Conservation (phyloP, 108 stramenopile genomes). For the Chaetoceros muelleri region DNA sequence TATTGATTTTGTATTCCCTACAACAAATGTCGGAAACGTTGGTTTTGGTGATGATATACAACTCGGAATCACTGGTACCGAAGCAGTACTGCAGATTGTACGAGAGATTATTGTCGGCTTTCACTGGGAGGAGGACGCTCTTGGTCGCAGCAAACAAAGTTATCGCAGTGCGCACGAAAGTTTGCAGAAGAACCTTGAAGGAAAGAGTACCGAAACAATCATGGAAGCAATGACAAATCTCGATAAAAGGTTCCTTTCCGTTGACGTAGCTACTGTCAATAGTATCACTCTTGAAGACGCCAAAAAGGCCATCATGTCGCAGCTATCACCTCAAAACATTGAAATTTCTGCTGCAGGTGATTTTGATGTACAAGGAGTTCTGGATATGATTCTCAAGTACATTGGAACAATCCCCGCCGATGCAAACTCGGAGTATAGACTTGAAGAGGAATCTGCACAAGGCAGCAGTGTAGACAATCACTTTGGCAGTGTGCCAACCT, state of each 20-base stretch:
- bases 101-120: conserved; percentile 88
- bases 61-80: conserved; percentile 87
- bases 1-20: conserved; percentile 93
- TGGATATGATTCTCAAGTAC: conserved; percentile 87
- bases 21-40: conserved; percentile 83
- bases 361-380: conserved; percentile 81
- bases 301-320: conserved; percentile 82
- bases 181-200: conserved; percentile 80
- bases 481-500: conserved; percentile 45
- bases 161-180: conserved; percentile 80
- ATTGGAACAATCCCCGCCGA: conserved; percentile 87
- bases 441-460: conserved; percentile 17
- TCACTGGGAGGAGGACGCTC: conserved; percentile 93
- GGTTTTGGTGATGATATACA: conserved; percentile 71
- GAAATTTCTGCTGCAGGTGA: conserved; percentile 96
- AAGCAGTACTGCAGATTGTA: conserved; percentile 88
- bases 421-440: conserved; percentile 56
- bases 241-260: conserved; percentile 80
- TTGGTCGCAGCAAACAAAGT: conserved; percentile 87
- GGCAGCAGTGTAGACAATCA: conserved; percentile 5
- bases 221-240: conserved; percentile 64
- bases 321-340: conserved; percentile 71
- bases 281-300: conserved; percentile 79
- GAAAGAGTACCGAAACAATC: conserved; percentile 68
- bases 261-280: conserved; percentile 77